Percentiles rank a stretch among this genome's conserved stretches.
phyloP scores from a whole-genome alignment of 1,139 yeast genomes.

The Scheffersomyces illinoinensis region DNA sequence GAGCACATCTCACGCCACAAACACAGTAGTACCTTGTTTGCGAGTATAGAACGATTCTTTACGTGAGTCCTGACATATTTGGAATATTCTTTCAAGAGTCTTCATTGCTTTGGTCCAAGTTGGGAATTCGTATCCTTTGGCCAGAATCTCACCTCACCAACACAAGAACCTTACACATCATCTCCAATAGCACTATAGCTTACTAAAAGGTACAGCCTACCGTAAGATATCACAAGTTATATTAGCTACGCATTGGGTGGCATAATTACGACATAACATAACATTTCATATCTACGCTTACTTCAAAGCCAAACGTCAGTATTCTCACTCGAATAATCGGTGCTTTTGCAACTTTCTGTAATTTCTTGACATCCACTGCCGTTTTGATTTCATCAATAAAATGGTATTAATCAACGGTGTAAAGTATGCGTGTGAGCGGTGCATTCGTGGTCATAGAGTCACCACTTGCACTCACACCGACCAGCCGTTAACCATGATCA shows the following conservation, averaged over 20 bases:
- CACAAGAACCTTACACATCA: not conserved
- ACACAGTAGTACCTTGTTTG: not conserved
- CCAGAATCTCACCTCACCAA: not conserved
- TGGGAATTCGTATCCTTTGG: not conserved
- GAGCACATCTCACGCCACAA: not conserved
- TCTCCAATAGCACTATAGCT: not conserved
- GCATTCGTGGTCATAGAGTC: slow-evolving; percentile 94
- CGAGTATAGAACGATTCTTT: not conserved
- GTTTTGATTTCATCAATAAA: not conserved
- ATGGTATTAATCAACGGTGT: slow-evolving; percentile 92
- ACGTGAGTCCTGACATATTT: not conserved
- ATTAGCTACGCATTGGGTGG: not conserved
- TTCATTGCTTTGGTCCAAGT: not conserved
- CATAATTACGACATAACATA: no score
- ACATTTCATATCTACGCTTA: not conserved
- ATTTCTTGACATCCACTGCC: not conserved
- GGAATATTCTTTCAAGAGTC: not conserved
- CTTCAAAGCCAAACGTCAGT: not conserved
- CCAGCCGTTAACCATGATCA: slow-evolving; percentile 86
- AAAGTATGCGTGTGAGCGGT: slow-evolving; percentile 94
- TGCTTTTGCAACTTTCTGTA: not conserved
- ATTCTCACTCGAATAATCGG: not conserved
- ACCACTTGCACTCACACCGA: slow-evolving; percentile 92
- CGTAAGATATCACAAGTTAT: not conserved
- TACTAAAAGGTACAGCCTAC: not conserved